Percentiles rank a stretch among this genome's conserved stretches.
These are phyloP conservation scores for Vinca minor DNA, from an alignment of 257 asterid genomes.

Conservation along the genomic window DNA sequence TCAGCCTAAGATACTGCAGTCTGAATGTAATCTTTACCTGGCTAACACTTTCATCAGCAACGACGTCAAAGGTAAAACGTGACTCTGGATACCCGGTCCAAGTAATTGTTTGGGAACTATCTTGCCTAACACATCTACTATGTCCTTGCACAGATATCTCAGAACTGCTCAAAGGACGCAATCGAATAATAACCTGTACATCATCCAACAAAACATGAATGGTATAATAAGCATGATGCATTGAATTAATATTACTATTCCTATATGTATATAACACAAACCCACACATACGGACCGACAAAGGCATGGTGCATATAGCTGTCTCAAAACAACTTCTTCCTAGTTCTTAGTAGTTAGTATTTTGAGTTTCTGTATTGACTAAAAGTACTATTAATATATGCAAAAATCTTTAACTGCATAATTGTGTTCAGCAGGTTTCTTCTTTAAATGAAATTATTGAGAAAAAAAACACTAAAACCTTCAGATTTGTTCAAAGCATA, in stretches of 20 bases:
- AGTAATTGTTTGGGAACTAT: constrained; percentile 74
- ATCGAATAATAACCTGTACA: constrained; percentile 70
- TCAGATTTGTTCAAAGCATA: neutral
- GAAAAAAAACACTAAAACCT: neutral
- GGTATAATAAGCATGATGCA: neutral
- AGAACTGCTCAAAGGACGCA: constrained; percentile 70
- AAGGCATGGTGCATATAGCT: neutral
- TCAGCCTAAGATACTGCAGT: neutral
- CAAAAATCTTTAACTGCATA: neutral
- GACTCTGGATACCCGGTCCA: constrained; percentile 91
- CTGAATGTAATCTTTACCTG: constrained; percentile 44
- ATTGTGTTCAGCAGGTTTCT: neutral
- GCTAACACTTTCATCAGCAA: constrained; percentile 87
- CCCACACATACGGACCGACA: neutral
- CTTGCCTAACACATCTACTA: constrained; percentile 72
- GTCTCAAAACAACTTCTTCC: neutral
- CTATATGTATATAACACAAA: neutral
- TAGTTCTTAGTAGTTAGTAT: neutral
- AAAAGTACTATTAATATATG: neutral
- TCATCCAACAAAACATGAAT: constrained; percentile 7
- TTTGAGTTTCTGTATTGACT: neutral
- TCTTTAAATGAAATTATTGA: neutral
- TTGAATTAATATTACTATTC: neutral
- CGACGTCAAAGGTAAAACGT: constrained; percentile 74
- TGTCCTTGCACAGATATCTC: constrained; percentile 76